phyloP scores from a whole-genome alignment of 176 grass and related monocot species.

The Metroxylon sagu region DNA sequence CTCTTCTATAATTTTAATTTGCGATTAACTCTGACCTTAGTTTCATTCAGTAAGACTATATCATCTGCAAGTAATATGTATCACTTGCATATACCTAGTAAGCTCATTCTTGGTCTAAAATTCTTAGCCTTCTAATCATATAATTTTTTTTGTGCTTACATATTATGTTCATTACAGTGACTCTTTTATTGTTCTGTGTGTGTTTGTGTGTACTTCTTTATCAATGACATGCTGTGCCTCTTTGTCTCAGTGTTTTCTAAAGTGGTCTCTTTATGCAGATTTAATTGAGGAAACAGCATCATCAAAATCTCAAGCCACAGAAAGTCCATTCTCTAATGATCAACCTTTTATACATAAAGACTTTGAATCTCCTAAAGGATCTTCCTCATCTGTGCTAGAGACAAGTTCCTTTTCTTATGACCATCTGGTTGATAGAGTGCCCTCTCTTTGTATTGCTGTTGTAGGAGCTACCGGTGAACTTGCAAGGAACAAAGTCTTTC shows the following conservation, averaged over 20 bases:
- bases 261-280: constrained; percentile 25
- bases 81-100: too few species aligned
- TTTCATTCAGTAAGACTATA: too few species aligned
- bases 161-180: too few species aligned
- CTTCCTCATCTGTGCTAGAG: constrained; percentile 8
- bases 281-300: constrained; percentile 37
- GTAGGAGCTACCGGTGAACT: constrained; percentile 88
- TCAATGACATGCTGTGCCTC: constrained; percentile 1
- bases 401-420: constrained; percentile 14
- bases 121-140: too few species aligned
- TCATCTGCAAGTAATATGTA: too few species aligned
- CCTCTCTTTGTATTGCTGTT: constrained; percentile 86
- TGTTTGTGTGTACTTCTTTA: constrained; percentile 2
- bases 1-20: too few species aligned
- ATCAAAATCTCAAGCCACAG: constrained; percentile 23
- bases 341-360: constrained; percentile 13
- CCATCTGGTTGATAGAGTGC: constrained; percentile 8
- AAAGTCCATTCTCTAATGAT: constrained; percentile 16
- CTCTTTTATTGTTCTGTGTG: neutral
- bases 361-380: constrained; percentile 12
- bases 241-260: neutral
- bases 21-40: too few species aligned
- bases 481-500: constrained; percentile 81
- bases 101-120: too few species aligned
- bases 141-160: too few species aligned